Percentiles rank a stretch among this genome's conserved stretches.
phyloP scores from a whole-genome alignment of 139 green algal genomes.

The Pycnococcus provasolii region DNA sequence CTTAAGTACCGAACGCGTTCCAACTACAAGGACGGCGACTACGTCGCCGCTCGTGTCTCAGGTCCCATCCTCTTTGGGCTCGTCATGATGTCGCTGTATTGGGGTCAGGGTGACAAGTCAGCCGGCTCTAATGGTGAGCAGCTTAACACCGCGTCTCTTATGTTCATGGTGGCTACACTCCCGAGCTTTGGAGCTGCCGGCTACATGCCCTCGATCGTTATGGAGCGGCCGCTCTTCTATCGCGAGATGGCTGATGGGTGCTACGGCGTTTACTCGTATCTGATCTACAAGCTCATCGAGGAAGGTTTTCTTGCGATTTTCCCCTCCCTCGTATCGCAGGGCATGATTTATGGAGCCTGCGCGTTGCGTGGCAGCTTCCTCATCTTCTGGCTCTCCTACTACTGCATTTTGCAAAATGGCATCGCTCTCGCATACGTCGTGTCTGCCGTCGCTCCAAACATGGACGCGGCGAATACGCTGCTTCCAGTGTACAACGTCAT shows the following conservation, averaged over 20 bases:
- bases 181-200: slow-evolving; percentile 18
- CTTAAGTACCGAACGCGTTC: slow-evolving; percentile 32
- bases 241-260: slow-evolving; percentile 20
- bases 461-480: slow-evolving; percentile 25
- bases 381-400: slow-evolving; percentile 28
- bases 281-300: slow-evolving; percentile 23
- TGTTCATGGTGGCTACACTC: slow-evolving; percentile 25
- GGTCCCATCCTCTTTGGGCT: slow-evolving; percentile 34
- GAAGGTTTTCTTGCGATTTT: slow-evolving; percentile 8
- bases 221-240: slow-evolving; percentile 22
- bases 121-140: neutral
- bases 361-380: slow-evolving; percentile 16
- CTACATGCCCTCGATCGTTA: slow-evolving; percentile 23
- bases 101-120: slow-evolving; percentile 8
- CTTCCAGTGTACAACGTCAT: slow-evolving; percentile 23
- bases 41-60: slow-evolving; percentile 36
- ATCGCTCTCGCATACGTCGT: slow-evolving; percentile 18
- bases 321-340: neutral
- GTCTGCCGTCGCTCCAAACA: slow-evolving; percentile 7
- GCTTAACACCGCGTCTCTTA: slow-evolving; percentile 12
- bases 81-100: slow-evolving; percentile 37
- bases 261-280: slow-evolving; percentile 14
- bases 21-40: slow-evolving; percentile 38
- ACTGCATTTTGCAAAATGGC: slow-evolving; percentile 14
- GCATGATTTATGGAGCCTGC: slow-evolving; percentile 12